Evolutionary conservation across 805 yeast genomes (phyloP).

Genomic region (Myxozyma melibiosi): DNA sequence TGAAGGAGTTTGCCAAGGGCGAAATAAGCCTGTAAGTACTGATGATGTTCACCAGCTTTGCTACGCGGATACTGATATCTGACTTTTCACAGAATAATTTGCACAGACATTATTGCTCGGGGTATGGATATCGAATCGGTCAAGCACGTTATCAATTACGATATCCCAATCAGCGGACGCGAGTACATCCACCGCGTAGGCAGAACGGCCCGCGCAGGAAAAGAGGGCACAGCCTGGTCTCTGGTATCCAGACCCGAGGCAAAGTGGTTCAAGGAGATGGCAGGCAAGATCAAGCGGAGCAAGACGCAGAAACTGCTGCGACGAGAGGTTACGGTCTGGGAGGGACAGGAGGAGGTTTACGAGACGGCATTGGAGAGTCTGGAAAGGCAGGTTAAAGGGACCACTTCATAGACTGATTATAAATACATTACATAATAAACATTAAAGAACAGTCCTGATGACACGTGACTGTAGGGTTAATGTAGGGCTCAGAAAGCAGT

Average conservation of each 20-base stretch:
- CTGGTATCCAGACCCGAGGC: conserved; percentile 80
- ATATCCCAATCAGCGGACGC: conserved; percentile 81
- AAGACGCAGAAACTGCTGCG: conserved; percentile 38
- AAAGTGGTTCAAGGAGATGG: conserved; percentile 46
- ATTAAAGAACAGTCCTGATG: background rate
- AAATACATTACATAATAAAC: background rate
- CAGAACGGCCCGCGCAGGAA: conserved; percentile 93
- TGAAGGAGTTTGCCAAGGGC: conserved; percentile 61
- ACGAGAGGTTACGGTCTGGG: conserved; percentile 39
- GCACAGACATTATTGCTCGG: conserved; percentile 93
- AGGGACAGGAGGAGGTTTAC: conserved; percentile 48
- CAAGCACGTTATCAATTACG: conserved; percentile 82
- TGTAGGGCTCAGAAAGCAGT: conserved; percentile 4
- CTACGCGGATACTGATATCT: background rate
- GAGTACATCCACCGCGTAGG: conserved; percentile 97
- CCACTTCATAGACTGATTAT: no score
- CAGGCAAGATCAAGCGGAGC: conserved; percentile 30
- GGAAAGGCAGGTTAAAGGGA: conserved; percentile 45
- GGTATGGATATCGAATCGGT: conserved; percentile 82
- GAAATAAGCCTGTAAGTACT: conserved; percentile 48
- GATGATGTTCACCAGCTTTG: background rate
- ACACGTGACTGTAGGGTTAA: background rate
- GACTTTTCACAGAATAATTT: conserved; percentile 44
- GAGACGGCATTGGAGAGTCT: conserved; percentile 49
- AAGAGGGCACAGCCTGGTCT: conserved; percentile 72